Conservation (phyloP, 306 rosid genomes). For the Cucumis cinereus region DNA sequence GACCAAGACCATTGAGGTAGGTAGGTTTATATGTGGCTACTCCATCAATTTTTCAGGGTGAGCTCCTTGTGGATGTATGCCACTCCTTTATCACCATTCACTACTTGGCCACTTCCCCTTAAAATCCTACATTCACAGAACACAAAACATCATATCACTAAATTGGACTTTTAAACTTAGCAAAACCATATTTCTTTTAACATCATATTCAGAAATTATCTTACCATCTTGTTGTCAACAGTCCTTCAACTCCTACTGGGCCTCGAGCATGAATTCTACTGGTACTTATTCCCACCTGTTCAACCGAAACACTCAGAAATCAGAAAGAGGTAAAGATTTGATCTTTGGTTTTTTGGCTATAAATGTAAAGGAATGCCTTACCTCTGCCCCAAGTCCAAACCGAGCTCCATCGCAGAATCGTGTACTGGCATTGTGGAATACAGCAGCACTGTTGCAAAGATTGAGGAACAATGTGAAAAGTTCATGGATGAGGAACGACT, state of each 20-base stretch:
- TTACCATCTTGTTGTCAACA: conserved; percentile 79
- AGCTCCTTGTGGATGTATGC: conserved; percentile 42
- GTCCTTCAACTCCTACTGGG: conserved; percentile 97
- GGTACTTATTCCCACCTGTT: conserved; percentile 74
- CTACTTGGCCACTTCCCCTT: conserved; percentile 78
- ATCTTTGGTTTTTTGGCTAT: not conserved
- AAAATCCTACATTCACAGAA: conserved; percentile 51
- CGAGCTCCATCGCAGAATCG: conserved; percentile 69
- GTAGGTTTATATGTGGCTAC: not conserved
- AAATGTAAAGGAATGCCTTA: conserved; percentile 8
- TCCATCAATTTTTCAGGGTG: conserved; percentile 2
- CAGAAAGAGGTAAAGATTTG: not conserved
- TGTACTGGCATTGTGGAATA: conserved; percentile 77
- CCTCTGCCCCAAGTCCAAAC: conserved; percentile 84
- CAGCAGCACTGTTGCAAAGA: conserved; percentile 50
- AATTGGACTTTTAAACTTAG: not conserved
- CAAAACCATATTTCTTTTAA: not conserved
- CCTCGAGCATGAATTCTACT: conserved; percentile 82
- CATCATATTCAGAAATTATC: not conserved
- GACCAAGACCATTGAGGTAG: not conserved
- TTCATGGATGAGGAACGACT: not conserved
- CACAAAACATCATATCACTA: not conserved
- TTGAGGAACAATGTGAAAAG: not conserved
- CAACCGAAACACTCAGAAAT: not conserved
- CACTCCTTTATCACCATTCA: conserved; percentile 51